phyloP scores from a whole-genome alignment of 768 basidiomycete species.

The Termitomyces sp. region DNA sequence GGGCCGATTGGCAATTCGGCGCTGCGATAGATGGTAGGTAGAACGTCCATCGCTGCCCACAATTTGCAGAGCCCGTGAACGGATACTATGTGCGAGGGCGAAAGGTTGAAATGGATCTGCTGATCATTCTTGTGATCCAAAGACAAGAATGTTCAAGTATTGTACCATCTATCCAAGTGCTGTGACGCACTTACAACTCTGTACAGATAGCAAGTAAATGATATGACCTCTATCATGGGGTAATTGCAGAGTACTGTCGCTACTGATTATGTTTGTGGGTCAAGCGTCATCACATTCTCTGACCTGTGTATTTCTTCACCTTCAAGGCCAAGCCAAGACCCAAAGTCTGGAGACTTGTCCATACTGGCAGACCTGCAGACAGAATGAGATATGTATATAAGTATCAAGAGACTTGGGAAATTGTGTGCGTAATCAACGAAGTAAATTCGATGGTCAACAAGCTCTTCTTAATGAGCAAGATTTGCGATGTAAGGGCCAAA shows the following conservation, averaged over 20 bases:
- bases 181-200: background rate
- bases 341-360: background rate
- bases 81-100: background rate
- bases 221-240: background rate
- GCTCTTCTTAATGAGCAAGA: no score
- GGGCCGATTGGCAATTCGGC: background rate
- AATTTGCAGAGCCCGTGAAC: background rate
- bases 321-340: background rate
- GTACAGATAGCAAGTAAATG: background rate
- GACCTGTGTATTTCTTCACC: background rate
- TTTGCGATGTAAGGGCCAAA: no score
- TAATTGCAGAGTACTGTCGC: no score
- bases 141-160: background rate
- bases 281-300: background rate
- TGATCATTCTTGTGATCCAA: slow-evolving; percentile 5
- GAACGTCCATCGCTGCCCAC: slow-evolving; percentile 3
- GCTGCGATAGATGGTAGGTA: background rate
- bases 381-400: no score
- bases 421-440: no score
- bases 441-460: no score
- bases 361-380: background rate
- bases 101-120: slow-evolving; percentile 7
- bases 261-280: background rate
- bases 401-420: no score
- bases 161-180: background rate